A percentile compares a stretch with the other conserved stretches of the same genome.
These are phyloP conservation scores for Fermentozyma sake DNA, from an alignment of 1,139 yeast genomes.

Conservation along the genomic window DNA sequence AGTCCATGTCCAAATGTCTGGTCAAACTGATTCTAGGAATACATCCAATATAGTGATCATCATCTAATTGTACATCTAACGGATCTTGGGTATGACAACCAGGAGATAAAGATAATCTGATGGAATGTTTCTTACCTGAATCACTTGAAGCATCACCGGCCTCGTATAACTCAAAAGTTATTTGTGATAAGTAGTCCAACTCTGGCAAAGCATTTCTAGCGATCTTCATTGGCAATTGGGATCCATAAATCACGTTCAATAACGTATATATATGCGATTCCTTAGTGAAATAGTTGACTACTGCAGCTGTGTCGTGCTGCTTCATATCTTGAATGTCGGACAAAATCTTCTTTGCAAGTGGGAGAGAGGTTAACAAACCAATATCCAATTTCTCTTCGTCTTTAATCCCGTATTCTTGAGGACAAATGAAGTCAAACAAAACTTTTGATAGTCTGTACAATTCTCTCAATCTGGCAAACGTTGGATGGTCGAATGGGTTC, in stretches of 20 bases:
- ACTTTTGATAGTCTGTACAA: slow-evolving; percentile 88
- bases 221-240: slow-evolving; percentile 91
- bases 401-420: slow-evolving; percentile 97
- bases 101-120: slow-evolving; percentile 85
- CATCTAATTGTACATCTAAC: slow-evolving; percentile 91
- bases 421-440: slow-evolving; percentile 93
- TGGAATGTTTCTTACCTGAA: slow-evolving; percentile 77
- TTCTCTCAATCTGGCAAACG: slow-evolving; percentile 78
- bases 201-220: slow-evolving; percentile 95
- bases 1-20: slow-evolving; percentile 87
- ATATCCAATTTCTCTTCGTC: slow-evolving; percentile 94
- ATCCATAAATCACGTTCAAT: slow-evolving; percentile 83
- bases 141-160: slow-evolving; percentile 55
- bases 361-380: slow-evolving; percentile 90
- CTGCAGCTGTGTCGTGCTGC: slow-evolving; percentile 72
- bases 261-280: slow-evolving; percentile 96
- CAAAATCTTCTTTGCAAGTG: slow-evolving; percentile 84
- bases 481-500: slow-evolving; percentile 78
- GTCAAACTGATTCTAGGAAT: slow-evolving; percentile 88
- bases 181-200: slow-evolving; percentile 91
- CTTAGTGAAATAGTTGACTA: slow-evolving; percentile 89
- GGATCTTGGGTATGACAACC: slow-evolving; percentile 99
- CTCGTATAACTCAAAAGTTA: slow-evolving; percentile 90
- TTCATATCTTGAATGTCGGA: slow-evolving; percentile 78
- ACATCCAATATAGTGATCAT: slow-evolving; percentile 94